Evolutionary conservation across 495 filamentous ascomycete species (phyloP).

Genomic region (Aspergillus bridgeri): DNA sequence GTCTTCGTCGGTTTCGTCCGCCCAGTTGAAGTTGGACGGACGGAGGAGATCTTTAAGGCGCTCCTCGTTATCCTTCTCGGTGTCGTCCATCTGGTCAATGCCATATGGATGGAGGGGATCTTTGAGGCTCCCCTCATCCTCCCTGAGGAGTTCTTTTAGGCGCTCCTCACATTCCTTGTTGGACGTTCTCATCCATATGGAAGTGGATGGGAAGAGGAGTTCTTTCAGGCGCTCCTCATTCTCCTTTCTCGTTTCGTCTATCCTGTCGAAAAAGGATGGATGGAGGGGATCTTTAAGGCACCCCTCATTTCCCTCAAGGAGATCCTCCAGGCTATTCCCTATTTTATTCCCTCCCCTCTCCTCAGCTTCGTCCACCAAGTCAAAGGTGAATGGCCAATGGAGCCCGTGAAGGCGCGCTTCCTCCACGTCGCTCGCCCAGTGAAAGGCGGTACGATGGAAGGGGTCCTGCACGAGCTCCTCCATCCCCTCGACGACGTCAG

Average conservation of each 20-base stretch:
- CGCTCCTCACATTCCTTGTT: not conserved
- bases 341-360: no score
- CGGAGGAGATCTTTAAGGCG: not conserved
- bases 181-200: no score
- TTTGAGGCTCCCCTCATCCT: not conserved
- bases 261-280: no score
- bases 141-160: not conserved
- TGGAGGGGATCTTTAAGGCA: no score
- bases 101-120: not conserved
- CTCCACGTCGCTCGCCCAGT: conserved; percentile 14
- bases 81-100: not conserved
- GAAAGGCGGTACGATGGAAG: not conserved
- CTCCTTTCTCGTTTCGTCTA: no score
- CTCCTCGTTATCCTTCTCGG: not conserved
- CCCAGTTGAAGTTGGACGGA: not conserved
- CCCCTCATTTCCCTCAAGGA: no score
- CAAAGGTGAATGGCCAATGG: no score
- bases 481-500: no score
- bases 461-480: no score
- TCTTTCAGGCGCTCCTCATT: not conserved
- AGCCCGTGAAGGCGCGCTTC: no score
- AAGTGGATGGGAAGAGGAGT: not conserved
- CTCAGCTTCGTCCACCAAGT: no score
- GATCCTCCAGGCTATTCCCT: no score
- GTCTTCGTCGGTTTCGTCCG: not conserved